Conservation (phyloP, 129 eudicot genomes). For the Helichrysum umbraculigerum region DNA sequence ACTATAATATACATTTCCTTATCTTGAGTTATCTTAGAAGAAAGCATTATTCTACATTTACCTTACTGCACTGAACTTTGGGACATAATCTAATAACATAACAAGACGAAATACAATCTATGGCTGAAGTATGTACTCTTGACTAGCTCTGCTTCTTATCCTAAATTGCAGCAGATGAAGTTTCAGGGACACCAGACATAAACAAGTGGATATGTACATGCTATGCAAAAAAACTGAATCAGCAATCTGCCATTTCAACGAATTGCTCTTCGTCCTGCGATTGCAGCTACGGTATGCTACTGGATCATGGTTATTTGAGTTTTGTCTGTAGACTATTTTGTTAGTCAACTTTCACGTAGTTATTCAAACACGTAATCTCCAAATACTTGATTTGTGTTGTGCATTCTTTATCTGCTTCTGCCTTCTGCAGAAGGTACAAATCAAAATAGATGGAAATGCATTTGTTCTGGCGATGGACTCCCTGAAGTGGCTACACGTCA, state of each 20-base stretch:
- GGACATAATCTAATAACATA: neutral
- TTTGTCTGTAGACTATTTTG: neutral
- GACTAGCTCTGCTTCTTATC: slow-evolving; percentile 18
- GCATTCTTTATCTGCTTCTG: slow-evolving; percentile 21
- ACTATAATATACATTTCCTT: slow-evolving; percentile 17
- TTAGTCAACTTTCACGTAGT: neutral
- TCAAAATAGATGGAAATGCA: slow-evolving; percentile 63
- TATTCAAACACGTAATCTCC: neutral
- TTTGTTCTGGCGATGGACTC: slow-evolving; percentile 52
- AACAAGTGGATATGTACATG: slow-evolving; percentile 81
- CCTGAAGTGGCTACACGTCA: slow-evolving; percentile 52
- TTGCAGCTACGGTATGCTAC: slow-evolving; percentile 67
- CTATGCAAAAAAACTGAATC: slow-evolving; percentile 42
- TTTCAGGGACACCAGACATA: slow-evolving; percentile 40
- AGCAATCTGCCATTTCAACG: slow-evolving; percentile 29
- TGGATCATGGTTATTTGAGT: neutral
- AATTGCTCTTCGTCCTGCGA: slow-evolving; percentile 80
- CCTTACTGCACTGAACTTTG: neutral
- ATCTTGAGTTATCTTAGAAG: neutral
- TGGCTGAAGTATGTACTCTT: neutral
- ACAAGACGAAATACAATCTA: neutral
- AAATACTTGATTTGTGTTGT: slow-evolving; percentile 9
- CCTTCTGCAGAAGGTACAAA: slow-evolving; percentile 43
- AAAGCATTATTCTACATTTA: neutral
- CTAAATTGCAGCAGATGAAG: slow-evolving; percentile 44